phyloP scores from a whole-genome alignment of 257 asterid species.

The Thymus quinquecostatus region DNA sequence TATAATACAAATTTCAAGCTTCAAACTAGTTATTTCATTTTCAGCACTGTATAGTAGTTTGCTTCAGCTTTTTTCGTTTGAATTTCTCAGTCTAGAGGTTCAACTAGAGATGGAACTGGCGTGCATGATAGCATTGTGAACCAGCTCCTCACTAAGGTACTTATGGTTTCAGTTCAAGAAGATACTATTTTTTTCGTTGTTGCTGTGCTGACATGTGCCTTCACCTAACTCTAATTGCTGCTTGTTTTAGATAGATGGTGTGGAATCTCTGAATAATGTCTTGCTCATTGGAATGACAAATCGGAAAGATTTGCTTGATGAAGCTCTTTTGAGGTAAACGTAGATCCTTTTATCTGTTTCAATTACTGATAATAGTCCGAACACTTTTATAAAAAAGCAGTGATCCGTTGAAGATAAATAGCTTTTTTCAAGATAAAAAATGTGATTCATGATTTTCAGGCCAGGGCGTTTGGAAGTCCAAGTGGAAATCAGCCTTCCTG shows the following conservation, averaged over 20 bases:
- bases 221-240: conserved; percentile 35
- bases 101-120: conserved; percentile 99
- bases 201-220: conserved; percentile 25
- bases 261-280: conserved; percentile 97
- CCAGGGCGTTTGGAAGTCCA: conserved; percentile 99
- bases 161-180: conserved; percentile 32
- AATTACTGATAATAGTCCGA: conserved; percentile 9
- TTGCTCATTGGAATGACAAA: conserved; percentile 99
- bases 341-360: conserved; percentile 25
- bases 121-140: conserved; percentile 99
- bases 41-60: conserved; percentile 20
- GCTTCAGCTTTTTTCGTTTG: conserved; percentile 34
- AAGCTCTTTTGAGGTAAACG: conserved; percentile 91
- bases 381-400: conserved; percentile 12
- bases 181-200: conserved; percentile 24
- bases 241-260: conserved; percentile 90
- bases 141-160: conserved; percentile 97
- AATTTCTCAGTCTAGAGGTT: conserved; percentile 89
- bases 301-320: conserved; percentile 96
- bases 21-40: conserved; percentile 26
- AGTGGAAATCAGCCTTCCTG: conserved; percentile 99
- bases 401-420: background rate
- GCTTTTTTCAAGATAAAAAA: conserved; percentile 21
- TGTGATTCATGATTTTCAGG: conserved; percentile 48
- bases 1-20: conserved; percentile 9